Base-by-base conservation (phyloP, 768 basidiomycete species). In the Trametes maxima region DNA sequence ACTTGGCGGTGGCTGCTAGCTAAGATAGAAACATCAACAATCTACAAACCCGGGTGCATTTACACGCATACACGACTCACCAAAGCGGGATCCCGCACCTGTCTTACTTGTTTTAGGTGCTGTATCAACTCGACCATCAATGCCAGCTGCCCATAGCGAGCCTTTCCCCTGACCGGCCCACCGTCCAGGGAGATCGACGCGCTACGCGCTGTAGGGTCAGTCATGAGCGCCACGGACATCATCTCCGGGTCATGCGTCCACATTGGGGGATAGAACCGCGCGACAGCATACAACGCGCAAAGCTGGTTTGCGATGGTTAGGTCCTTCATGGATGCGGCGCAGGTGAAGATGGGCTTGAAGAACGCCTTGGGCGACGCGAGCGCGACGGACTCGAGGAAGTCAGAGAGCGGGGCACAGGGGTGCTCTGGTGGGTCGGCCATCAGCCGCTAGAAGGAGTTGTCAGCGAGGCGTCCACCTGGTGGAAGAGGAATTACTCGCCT, bases 181-280 rank as follows among this genome's bases (percentile, higher is more conserved):
- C 53, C 59, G 2, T 59, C 68, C n/a, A 63, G 67, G 13, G 63
- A 59, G n/a, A 51, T 54, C 12, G 69, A 24, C 19, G 51, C 73
- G 7, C 47, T 14, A 2, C 52, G 51, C 1, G 59, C 7, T 28
- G 37, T 62, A 10, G 77, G 71, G 62, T 84, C 83, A 58, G 81
- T 84, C 79, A 88, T 81, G 43, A 91, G 68, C 11, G 86, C 89
- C 2, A 91, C 80, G 3, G 85, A 78, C 66, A 90, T 75, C 89
- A 92, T 92, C 66, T 91, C 90, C 6, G 85, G 77, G 69, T 91
- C 85, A 22, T 81, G 78, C 7, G 79, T 78, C 89, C 88, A 91
- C 65, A 86, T 84, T 61, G 85, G 84, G 2, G 82, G 78, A 16
- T 89, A 74, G 67, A 83, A 82, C 33, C 77, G 79, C 5, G 83